Percentiles rank a stretch among this genome's conserved stretches.
These are phyloP conservation scores for Aspergillus sp. DNA, from an alignment of 2,329 filamentous ascomycete genomes.

Conservation along the genomic window DNA sequence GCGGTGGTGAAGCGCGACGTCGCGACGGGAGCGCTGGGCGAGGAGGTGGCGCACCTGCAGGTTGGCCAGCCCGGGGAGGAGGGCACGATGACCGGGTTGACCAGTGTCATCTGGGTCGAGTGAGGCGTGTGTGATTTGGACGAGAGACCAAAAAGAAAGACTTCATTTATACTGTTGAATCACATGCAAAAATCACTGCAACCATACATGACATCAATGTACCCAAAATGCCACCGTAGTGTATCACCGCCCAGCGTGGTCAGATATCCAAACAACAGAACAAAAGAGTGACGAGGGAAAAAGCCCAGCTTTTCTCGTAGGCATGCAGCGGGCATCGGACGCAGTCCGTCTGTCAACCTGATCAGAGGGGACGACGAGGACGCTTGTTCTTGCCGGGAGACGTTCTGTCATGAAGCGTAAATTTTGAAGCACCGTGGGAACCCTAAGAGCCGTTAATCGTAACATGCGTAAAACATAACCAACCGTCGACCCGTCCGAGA, in stretches of 20 bases:
- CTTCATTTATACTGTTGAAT: neutral
- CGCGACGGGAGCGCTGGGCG: slow-evolving; percentile 58
- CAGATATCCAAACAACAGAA: slow-evolving; percentile 9
- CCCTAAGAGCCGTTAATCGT: slow-evolving; percentile 26
- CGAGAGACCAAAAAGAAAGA: neutral
- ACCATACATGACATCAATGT: slow-evolving; percentile 4
- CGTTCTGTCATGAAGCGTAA: slow-evolving; percentile 24
- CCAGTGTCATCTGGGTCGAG: slow-evolving; percentile 37
- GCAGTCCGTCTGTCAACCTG: neutral
- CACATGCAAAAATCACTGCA: neutral
- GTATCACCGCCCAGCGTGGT: slow-evolving; percentile 19
- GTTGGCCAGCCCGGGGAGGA: slow-evolving; percentile 29
- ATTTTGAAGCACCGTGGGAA: slow-evolving; percentile 16
- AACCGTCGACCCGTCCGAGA: neutral
- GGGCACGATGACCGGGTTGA: slow-evolving; percentile 29
- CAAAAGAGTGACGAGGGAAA: slow-evolving; percentile 10
- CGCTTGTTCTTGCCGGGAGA: slow-evolving; percentile 8
- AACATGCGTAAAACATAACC: slow-evolving; percentile 27
- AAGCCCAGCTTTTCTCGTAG: slow-evolving; percentile 27
- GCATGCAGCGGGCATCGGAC: slow-evolving; percentile 10
- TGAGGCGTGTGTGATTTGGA: slow-evolving; percentile 7
- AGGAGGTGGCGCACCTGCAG: slow-evolving; percentile 27
- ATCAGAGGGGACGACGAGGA: neutral
- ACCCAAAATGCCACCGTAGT: slow-evolving; percentile 19
- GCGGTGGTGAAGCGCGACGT: slow-evolving; percentile 62